Evolutionary conservation across 2,329 filamentous ascomycete species (phyloP).

Genomic region (Aspergillus fijiensis): DNA sequence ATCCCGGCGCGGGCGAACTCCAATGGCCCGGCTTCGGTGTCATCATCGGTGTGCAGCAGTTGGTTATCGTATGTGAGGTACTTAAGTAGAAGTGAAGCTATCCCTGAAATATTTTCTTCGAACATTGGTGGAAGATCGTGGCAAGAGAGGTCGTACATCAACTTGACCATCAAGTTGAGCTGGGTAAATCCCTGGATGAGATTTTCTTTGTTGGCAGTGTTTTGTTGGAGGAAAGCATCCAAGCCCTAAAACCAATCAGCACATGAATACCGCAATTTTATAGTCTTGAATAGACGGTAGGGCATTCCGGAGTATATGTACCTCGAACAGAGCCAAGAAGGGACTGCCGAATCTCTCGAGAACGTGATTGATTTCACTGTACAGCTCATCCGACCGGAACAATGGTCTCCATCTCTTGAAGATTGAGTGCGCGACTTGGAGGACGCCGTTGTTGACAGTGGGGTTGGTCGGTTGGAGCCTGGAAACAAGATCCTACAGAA

Average conservation of each 20-base stretch:
- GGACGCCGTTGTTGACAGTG: constrained; percentile 84
- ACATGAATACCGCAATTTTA: neutral
- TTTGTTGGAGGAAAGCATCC: constrained; percentile 64
- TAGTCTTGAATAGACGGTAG: neutral
- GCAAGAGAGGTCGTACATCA: constrained; percentile 95
- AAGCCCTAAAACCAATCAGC: constrained; percentile 40
- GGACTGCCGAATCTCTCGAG: constrained; percentile 78
- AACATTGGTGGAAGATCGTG: constrained; percentile 95
- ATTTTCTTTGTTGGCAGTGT: constrained; percentile 70
- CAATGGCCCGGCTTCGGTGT: constrained; percentile 79
- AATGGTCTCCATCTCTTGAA: constrained; percentile 94
- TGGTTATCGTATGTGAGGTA: constrained; percentile 88
- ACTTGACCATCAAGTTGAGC: constrained; percentile 83
- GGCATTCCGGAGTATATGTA: constrained; percentile 42
- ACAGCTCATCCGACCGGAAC: constrained; percentile 89
- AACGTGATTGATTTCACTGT: constrained; percentile 95
- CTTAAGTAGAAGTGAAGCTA: constrained; percentile 81
- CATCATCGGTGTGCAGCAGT: constrained; percentile 79
- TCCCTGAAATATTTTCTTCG: constrained; percentile 77
- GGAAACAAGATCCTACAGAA: constrained; percentile 73
- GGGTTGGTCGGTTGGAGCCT: constrained; percentile 79
- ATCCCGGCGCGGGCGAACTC: constrained; percentile 92
- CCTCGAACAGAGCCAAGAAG: constrained; percentile 76
- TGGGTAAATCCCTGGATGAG: constrained; percentile 80
- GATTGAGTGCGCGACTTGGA: constrained; percentile 97